A percentile compares a stretch with the other conserved stretches of the same genome.
Evolutionary conservation across 2,329 filamentous ascomycete species (phyloP).

Genomic region (Fusarium nygamai): DNA sequence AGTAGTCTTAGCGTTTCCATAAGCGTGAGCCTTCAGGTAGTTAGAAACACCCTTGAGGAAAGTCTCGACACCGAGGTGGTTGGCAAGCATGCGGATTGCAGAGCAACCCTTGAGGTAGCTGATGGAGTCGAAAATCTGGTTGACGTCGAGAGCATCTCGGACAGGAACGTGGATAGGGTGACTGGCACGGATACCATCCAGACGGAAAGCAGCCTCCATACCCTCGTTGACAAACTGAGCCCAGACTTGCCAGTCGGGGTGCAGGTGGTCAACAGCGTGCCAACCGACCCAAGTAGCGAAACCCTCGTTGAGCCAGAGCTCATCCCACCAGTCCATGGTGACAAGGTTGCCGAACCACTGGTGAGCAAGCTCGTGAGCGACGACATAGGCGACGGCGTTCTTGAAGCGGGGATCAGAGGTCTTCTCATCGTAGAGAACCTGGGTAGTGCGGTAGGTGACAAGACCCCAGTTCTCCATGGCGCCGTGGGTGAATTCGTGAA

Average conservation of each 20-base stretch:
- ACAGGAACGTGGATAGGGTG: conserved; percentile 98
- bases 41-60: conserved; percentile 91
- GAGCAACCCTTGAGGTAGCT: conserved; percentile 97
- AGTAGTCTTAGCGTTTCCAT: conserved; percentile 89
- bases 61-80: conserved; percentile 85
- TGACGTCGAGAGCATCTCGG: conserved; percentile 90
- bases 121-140: conserved; percentile 98
- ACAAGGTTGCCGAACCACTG: conserved; percentile 97
- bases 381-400: conserved; percentile 94
- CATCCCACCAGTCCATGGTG: conserved; percentile 97
- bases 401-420: conserved; percentile 90
- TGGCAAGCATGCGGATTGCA: conserved; percentile 94
- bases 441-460: conserved; percentile 94
- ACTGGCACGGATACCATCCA: conserved; percentile 90
- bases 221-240: conserved; percentile 96
- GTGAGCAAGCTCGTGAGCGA: conserved; percentile 96
- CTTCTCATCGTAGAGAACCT: conserved; percentile 94
- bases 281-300: conserved; percentile 99
- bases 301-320: conserved; percentile 93
- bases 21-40: conserved; percentile 89
- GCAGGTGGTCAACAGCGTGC: conserved; percentile 88
- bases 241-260: conserved; percentile 98
- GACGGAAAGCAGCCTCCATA: conserved; percentile 88
- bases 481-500: conserved; percentile 88
- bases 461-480: conserved; percentile 98